A percentile compares a stretch with the other conserved stretches of the same genome.
Conservation (phyloP, 768 basidiomycete species). For the Mycena polygramma region DNA sequence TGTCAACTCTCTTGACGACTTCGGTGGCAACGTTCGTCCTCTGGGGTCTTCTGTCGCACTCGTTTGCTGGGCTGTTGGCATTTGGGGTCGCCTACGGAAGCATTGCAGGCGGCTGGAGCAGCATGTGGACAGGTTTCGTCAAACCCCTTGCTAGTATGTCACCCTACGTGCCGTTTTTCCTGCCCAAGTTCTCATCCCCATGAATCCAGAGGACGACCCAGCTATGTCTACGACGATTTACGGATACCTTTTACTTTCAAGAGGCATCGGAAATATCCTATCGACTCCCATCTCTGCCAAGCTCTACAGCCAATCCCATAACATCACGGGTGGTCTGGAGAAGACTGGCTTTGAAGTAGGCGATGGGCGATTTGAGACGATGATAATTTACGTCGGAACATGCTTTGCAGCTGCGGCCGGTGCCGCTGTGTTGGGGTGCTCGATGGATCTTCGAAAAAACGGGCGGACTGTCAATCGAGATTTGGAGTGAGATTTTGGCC, state of each 20-base stretch:
- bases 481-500: background rate
- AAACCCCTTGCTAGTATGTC: constrained; percentile 37
- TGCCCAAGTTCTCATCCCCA: background rate
- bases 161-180: background rate
- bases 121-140: constrained; percentile 45
- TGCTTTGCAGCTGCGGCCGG: constrained; percentile 40
- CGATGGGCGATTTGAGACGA: constrained; percentile 42
- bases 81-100: constrained; percentile 45
- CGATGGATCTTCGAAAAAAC: constrained; percentile 22
- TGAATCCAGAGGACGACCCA: constrained; percentile 43
- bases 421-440: constrained; percentile 43
- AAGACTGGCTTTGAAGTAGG: constrained; percentile 44
- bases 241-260: constrained; percentile 42
- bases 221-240: constrained; percentile 40
- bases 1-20: constrained; percentile 34
- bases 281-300: constrained; percentile 44
- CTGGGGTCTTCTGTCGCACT: constrained; percentile 46
- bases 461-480: background rate
- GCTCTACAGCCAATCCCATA: constrained; percentile 6
- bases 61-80: constrained; percentile 42
- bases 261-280: constrained; percentile 48
- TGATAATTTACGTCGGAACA: constrained; percentile 47
- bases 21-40: constrained; percentile 46
- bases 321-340: background rate
- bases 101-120: constrained; percentile 45